Percentiles rank a stretch among this genome's conserved stretches.
Conservation (phyloP, 805 yeast species). For the Nakazawaea anatomiae region DNA sequence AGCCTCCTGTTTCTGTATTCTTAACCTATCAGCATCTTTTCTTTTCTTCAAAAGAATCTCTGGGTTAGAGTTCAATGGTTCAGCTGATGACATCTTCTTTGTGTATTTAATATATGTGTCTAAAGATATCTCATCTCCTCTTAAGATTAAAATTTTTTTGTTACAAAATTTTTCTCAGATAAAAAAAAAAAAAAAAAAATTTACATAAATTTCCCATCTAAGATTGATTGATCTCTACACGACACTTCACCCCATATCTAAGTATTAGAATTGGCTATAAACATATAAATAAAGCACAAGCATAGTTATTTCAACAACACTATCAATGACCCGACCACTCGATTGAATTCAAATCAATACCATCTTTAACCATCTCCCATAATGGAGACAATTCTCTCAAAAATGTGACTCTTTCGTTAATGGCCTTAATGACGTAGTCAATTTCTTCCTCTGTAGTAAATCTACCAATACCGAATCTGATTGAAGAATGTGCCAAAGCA, state of each 20-base stretch:
- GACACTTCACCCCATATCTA: too few relatives aligned
- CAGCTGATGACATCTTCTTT: neutral
- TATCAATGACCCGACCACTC: slow-evolving; percentile 95
- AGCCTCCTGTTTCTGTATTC: slow-evolving; percentile 67
- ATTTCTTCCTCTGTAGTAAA: slow-evolving; percentile 95
- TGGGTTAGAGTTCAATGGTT: slow-evolving; percentile 55
- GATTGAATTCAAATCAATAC: slow-evolving; percentile 87
- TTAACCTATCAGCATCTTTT: slow-evolving; percentile 68
- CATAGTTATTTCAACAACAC: neutral
- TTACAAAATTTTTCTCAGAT: neutral
- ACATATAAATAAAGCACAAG: too few relatives aligned
- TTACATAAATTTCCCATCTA: too few relatives aligned
- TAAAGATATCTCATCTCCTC: slow-evolving; percentile 2
- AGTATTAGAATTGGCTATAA: too few relatives aligned
- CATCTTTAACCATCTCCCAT: slow-evolving; percentile 99
- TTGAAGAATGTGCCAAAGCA: slow-evolving; percentile 97
- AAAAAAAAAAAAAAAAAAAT: neutral
- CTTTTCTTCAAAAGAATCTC: slow-evolving; percentile 74
- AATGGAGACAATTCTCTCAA: slow-evolving; percentile 89
- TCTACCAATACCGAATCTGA: slow-evolving; percentile 94
- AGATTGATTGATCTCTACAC: too few relatives aligned
- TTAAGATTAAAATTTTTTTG: neutral
- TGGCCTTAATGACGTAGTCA: slow-evolving; percentile 88
- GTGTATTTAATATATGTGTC: neutral
- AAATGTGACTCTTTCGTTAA: slow-evolving; percentile 82